Evolutionary conservation across 208 protist species (phyloP).

Genomic region (Acanthamoeba royreba): DNA sequence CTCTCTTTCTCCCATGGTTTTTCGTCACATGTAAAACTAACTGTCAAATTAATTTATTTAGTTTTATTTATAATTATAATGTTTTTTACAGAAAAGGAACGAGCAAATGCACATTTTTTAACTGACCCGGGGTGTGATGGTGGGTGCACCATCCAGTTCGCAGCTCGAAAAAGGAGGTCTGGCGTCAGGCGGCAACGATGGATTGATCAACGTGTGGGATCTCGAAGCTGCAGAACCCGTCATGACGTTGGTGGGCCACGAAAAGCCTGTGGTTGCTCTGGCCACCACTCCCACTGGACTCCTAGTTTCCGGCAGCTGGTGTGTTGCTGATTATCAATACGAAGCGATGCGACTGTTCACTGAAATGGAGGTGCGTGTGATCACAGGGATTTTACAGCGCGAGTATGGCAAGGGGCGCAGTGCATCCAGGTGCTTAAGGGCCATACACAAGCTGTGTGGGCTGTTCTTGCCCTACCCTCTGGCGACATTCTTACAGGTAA

Average conservation of each 20-base stretch:
- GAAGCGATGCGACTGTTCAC: background rate
- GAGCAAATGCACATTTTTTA: too few species aligned
- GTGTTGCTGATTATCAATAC: background rate
- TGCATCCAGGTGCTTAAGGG: constrained; percentile 52
- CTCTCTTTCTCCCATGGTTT: background rate
- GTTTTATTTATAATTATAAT: too few species aligned
- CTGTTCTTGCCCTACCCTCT: constrained; percentile 56
- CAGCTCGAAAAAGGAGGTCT: background rate
- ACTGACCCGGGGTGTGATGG: background rate
- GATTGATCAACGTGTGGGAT: constrained; percentile 53
- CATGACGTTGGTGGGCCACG: constrained; percentile 60
- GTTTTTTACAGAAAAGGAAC: too few species aligned
- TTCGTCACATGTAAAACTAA: background rate
- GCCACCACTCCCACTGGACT: constrained; percentile 27
- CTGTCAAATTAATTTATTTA: background rate
- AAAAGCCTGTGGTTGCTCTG: constrained; percentile 53
- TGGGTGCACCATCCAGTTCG: background rate
- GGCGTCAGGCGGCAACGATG: constrained; percentile 65
- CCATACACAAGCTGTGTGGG: constrained; percentile 65
- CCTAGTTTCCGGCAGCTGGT: constrained; percentile 69
- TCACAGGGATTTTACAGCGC: constrained; percentile 41
- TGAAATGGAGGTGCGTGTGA: background rate
- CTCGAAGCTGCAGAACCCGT: background rate
- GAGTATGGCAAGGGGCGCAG: constrained; percentile 57
- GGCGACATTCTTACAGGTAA: constrained; percentile 54